phyloP scores from a whole-genome alignment of 176 grass and related monocot species.

The Cymbopogon citratus region DNA sequence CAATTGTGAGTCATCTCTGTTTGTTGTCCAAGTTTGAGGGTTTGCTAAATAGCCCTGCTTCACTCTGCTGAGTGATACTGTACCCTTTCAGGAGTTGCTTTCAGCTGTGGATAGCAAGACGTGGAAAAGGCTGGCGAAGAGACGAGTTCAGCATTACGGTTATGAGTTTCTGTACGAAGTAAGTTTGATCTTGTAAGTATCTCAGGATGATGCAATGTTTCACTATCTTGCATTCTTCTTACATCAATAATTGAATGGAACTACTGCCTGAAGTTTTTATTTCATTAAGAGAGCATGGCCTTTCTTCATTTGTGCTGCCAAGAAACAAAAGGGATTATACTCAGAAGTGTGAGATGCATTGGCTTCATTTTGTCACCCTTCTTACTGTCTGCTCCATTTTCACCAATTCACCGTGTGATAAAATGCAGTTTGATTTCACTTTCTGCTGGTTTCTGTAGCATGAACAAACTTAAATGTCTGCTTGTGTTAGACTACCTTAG shows the following conservation, averaged over 20 bases:
- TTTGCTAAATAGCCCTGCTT: not conserved
- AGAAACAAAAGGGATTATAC: not conserved
- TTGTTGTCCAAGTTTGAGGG: not conserved
- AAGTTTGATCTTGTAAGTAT: conserved; percentile 48
- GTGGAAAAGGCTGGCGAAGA: conserved; percentile 78
- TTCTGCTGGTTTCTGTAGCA: not conserved
- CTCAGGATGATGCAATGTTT: not conserved
- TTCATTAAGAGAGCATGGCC: not conserved
- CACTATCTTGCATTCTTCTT: not conserved
- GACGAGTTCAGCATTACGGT: conserved; percentile 95
- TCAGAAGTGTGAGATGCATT: not conserved
- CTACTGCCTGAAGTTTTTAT: not conserved
- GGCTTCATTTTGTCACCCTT: not conserved
- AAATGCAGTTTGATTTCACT: not conserved
- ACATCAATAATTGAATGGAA: not conserved
- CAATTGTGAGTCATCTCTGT: not conserved
- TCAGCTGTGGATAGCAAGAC: conserved; percentile 55
- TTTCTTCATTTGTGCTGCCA: not conserved
- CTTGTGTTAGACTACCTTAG: not conserved
- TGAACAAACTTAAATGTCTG: conserved; percentile 12
- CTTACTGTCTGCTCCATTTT: not conserved
- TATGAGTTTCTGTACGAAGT: conserved; percentile 95
- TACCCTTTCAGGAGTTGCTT: conserved; percentile 59
- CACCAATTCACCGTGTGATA: not conserved
- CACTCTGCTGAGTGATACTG: not conserved